Evolutionary conservation across 441 rosid genomes (phyloP).

Genomic region (Geranium incanum): DNA sequence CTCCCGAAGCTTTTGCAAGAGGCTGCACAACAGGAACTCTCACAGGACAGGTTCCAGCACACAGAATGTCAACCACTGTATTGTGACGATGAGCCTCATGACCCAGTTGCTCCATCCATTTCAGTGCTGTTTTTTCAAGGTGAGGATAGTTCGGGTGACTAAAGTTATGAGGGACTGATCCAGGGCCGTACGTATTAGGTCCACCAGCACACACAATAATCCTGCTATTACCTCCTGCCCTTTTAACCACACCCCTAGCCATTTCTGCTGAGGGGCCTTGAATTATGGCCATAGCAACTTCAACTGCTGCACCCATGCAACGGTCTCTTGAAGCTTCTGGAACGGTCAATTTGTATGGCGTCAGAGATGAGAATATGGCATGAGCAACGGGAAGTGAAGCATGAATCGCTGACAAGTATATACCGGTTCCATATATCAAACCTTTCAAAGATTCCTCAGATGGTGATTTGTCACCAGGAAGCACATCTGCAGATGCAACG

Average conservation of each 20-base stretch:
- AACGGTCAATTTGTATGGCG: constrained; percentile 60
- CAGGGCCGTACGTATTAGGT: constrained; percentile 85
- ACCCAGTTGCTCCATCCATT: constrained; percentile 83
- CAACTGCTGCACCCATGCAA: constrained; percentile 84
- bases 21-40: constrained; percentile 80
- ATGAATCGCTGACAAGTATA: constrained; percentile 89
- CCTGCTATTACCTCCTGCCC: constrained; percentile 84
- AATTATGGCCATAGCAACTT: constrained; percentile 80
- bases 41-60: constrained; percentile 95
- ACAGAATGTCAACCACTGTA: constrained; percentile 82
- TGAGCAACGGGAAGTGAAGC: constrained; percentile 90
- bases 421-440: constrained; percentile 83
- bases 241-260: constrained; percentile 76
- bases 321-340: constrained; percentile 88
- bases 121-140: constrained; percentile 73
- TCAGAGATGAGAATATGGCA: constrained; percentile 74
- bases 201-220: constrained; percentile 90
- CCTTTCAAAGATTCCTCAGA: constrained; percentile 67
- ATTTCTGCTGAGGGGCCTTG: constrained; percentile 91
- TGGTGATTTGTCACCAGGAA: constrained; percentile 81
- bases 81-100: constrained; percentile 60
- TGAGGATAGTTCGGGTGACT: constrained; percentile 79
- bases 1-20: constrained; percentile 89
- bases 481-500: constrained; percentile 90
- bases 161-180: constrained; percentile 76